Evolutionary conservation across 345 rosid species (phyloP), one percentile per base, ranked within the genome.

Genomic region (Syzygium aromaticum): DNA sequence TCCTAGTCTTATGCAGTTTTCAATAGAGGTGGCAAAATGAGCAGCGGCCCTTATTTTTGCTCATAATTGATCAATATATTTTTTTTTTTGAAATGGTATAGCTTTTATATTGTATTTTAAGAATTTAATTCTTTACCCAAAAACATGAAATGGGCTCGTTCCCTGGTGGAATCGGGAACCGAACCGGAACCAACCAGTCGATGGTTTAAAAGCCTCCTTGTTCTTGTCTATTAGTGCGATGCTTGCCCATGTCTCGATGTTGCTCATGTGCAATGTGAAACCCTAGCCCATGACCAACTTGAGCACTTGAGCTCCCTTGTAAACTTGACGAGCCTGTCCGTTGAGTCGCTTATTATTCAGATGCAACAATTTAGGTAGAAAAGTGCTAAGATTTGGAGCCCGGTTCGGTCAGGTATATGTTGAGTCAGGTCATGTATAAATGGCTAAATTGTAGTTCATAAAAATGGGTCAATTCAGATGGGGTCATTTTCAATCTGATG

Each of bases 401-500:
- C 19, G 46, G 33, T 0, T 27, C 7, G 30, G 16, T 59, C 8
- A 28, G 15, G 0, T 2, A 43, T 43, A 43, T 43, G 46, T 43
- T 7, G 8, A 2, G 7, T 53, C 54, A 2, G 22, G 19, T 53
- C 3, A 1, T 3, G 19, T 53, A 17, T 17, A 43, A 7, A 43
- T 43, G 46, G 46, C 8, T 30, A 4, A 67, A 8, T 67, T 67
- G 12, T 64, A 2, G 16, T 8, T 1, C 11, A 73, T 33, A 33
- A 33, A 17, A 19, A 73, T 17, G 5, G 33, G 28, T 61, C 9
- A 0, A 61, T 61, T 61, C n/a, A 30, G 4, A 3, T 0, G n/a
- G 33, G 9, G 8, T 33, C 2, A 61, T 61, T 1, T 0, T 61
- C 33, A 61, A 61, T 0, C 0, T 3, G 9, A 13, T 33, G 33